These are phyloP conservation scores for Leccinum truebloodii DNA, from an alignment of 768 basidiomycete species.

Conservation along the genomic window DNA sequence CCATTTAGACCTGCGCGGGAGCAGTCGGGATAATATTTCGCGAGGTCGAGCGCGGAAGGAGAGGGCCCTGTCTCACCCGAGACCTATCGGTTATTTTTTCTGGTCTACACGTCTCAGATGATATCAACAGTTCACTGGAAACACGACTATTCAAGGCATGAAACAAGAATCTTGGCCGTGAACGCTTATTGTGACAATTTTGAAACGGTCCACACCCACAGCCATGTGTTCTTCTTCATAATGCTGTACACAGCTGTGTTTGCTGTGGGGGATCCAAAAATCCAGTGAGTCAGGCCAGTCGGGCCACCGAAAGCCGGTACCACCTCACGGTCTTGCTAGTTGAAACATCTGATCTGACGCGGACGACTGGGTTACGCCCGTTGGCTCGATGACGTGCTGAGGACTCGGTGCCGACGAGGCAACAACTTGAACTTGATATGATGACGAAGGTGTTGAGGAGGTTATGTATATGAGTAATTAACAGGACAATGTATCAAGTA, in stretches of 20 bases:
- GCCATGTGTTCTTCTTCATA: not conserved
- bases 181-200: not conserved
- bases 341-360: not conserved
- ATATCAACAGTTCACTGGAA: not conserved
- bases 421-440: not conserved
- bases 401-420: not conserved
- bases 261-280: constrained; percentile 11
- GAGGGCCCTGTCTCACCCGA: no score
- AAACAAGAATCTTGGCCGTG: constrained; percentile 7
- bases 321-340: not conserved
- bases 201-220: not conserved
- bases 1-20: no score
- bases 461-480: not conserved
- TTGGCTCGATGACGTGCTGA: not conserved
- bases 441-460: not conserved
- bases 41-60: no score
- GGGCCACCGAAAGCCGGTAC: not conserved
- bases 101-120: not conserved
- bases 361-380: not conserved
- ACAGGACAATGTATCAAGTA: not conserved
- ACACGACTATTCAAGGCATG: not conserved
- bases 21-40: no score
- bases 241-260: constrained; percentile 24
- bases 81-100: no score
- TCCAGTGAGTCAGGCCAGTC: constrained; percentile 13